Evolutionary conservation across 805 yeast genomes (phyloP).

Genomic region (Jamesozyma gamospora): DNA sequence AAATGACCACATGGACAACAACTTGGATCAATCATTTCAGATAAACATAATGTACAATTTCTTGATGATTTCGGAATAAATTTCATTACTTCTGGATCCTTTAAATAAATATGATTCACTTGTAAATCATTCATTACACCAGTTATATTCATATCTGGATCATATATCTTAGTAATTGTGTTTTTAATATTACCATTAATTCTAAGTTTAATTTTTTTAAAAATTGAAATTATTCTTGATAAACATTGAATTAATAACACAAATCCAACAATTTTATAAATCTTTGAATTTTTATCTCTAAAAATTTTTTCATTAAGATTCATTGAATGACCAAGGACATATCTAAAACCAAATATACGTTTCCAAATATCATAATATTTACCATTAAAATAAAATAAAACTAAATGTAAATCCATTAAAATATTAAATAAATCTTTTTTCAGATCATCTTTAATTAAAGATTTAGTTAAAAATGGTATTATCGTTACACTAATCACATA

Average conservation of each 20-base stretch:
- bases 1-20: slow-evolving; percentile 86
- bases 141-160: no score
- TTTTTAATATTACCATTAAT: no score
- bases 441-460: slow-evolving; percentile 1
- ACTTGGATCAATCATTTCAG: slow-evolving; percentile 71
- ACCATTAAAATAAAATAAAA: slow-evolving; percentile 75
- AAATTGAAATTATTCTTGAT: slow-evolving; percentile 30
- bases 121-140: slow-evolving; percentile 6
- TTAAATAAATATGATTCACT: slow-evolving; percentile 37
- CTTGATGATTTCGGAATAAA: slow-evolving; percentile 65
- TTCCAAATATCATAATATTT: slow-evolving; percentile 71
- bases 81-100: slow-evolving; percentile 47
- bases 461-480: slow-evolving; percentile 43
- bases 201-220: not conserved
- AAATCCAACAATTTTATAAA: slow-evolving; percentile 68
- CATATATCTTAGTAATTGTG: no score
- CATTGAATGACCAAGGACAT: slow-evolving; percentile 59
- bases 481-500: slow-evolving; percentile 53
- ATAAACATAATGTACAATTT: slow-evolving; percentile 75
- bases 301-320: slow-evolving; percentile 25
- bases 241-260: slow-evolving; percentile 45
- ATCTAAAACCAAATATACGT: slow-evolving; percentile 69
- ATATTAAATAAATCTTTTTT: slow-evolving; percentile 39
- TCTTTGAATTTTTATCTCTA: slow-evolving; percentile 30
- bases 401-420: slow-evolving; percentile 60